Evolutionary conservation across 2,329 filamentous ascomycete species (phyloP), one percentile per base, ranked within the genome.

Genomic region (Cyphellophora europaea): DNA sequence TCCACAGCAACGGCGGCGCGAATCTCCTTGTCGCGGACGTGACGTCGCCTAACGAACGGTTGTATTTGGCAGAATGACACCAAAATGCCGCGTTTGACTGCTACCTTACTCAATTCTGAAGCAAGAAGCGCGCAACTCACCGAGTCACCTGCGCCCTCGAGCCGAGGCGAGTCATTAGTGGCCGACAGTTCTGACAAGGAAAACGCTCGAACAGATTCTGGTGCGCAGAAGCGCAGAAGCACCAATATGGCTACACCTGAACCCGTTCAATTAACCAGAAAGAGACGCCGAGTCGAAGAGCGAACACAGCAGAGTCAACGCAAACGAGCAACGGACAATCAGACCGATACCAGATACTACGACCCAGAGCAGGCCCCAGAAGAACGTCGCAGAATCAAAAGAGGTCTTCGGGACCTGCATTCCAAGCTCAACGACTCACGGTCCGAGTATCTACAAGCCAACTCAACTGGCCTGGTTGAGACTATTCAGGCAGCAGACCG

Each of bases 351-450:
- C 4, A 48, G 61, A 36, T 73, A 61, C 44, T 93, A 88, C 57
- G 82, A 95, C 52, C 88, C 87, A 1, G 79, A 93, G 41, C 89
- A 95, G 54, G 70, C 85, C 37, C 66, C 81, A 10, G 74, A 81
- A 28, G 74, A 87, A 57, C 76, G 86, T 27, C 72, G 88, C 15
- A 62, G 67, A 35, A 63, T 93, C 19, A 81, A 87, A 40, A 75
- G 75, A 38, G 71, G 69, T 6, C 69, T 87, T 39, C 74, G 88
- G 43, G 74, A 79, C 28, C 65, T 93, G n/a, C 66, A 68, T 16
- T 62, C 68, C 32, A 65, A 74, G 28, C 59, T 82, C 61, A 54
- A 81, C 43, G 74, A 75, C 74, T 58, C 37, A 33, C 73, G 73
- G 33, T 74, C 82, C 42, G 80, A 89, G 48, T 82, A 77, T 41